phyloP scores from a whole-genome alignment of 2,329 filamentous ascomycete species.

The Huntiella savannae region DNA sequence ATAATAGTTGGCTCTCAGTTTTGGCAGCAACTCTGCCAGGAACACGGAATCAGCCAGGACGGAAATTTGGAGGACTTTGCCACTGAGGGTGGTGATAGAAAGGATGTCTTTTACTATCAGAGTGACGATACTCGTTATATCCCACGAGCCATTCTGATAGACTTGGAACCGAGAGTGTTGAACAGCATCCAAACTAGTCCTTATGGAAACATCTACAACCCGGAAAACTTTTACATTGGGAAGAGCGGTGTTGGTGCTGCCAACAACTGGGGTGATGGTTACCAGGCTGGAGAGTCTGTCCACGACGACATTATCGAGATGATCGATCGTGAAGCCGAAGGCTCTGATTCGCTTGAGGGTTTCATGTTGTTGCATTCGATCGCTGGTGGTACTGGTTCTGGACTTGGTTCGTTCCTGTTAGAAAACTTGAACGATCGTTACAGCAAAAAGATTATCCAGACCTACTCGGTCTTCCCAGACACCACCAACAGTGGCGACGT shows the following conservation, averaged over 20 bases:
- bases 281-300: slow-evolving; percentile 76
- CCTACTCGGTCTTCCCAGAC: slow-evolving; percentile 95
- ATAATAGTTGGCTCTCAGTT: slow-evolving; percentile 77
- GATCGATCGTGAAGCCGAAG: slow-evolving; percentile 96
- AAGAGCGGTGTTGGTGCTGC: slow-evolving; percentile 86
- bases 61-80: slow-evolving; percentile 96
- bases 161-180: slow-evolving; percentile 85
- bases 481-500: slow-evolving; percentile 74
- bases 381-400: slow-evolving; percentile 87
- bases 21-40: slow-evolving; percentile 95
- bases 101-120: slow-evolving; percentile 99
- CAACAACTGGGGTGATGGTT: slow-evolving; percentile 97
- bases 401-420: slow-evolving; percentile 84
- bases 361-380: slow-evolving; percentile 99
- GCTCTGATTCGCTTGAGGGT: slow-evolving; percentile 91
- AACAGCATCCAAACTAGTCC: slow-evolving; percentile 81
- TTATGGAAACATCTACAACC: slow-evolving; percentile 98
- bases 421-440: slow-evolving; percentile 94
- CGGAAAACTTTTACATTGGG: slow-evolving; percentile 94
- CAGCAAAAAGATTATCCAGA: slow-evolving; percentile 97
- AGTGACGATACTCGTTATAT: slow-evolving; percentile 98
- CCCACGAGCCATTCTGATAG: slow-evolving; percentile 82
- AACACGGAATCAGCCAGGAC: slow-evolving; percentile 94
- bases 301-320: slow-evolving; percentile 98
- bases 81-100: slow-evolving; percentile 90